These are phyloP conservation scores for Nigrospora oryzae DNA, from an alignment of 2,329 filamentous ascomycete species.

Conservation along the genomic window DNA sequence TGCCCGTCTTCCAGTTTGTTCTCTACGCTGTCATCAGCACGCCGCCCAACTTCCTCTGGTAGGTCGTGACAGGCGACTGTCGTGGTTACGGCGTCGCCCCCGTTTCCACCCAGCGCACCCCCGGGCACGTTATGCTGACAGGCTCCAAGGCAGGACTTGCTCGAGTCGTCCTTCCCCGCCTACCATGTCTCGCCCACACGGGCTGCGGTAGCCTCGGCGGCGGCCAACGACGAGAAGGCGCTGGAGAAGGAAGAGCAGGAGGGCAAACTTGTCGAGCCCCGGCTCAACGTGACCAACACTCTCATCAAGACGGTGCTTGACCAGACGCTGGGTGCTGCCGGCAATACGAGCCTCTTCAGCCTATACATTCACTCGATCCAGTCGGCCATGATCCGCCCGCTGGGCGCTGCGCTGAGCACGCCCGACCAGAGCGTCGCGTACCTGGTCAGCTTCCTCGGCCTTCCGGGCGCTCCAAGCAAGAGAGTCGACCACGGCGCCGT, in stretches of 20 bases:
- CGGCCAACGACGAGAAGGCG: slow-evolving; percentile 30
- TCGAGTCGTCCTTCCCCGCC: slow-evolving; percentile 69
- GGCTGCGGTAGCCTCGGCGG: slow-evolving; percentile 29
- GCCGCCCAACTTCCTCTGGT: slow-evolving; percentile 81
- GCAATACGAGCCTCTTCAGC: slow-evolving; percentile 53
- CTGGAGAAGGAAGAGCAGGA: slow-evolving; percentile 24
- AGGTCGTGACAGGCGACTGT: slow-evolving; percentile 12
- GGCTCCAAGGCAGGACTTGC: slow-evolving; percentile 58
- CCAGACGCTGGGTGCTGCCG: slow-evolving; percentile 55
- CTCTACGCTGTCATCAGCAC: slow-evolving; percentile 65
- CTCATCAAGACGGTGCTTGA: slow-evolving; percentile 59
- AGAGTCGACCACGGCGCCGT: slow-evolving; percentile 36
- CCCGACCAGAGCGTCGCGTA: slow-evolving; percentile 21
- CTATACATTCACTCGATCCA: slow-evolving; percentile 47
- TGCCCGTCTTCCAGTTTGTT: slow-evolving; percentile 68
- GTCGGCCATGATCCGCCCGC: slow-evolving; percentile 31
- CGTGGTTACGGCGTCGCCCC: too few relatives aligned
- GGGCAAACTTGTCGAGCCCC: slow-evolving; percentile 34
- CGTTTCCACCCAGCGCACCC: too few relatives aligned
- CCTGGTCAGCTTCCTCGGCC: slow-evolving; percentile 19
- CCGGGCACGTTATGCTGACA: slow-evolving; percentile 6
- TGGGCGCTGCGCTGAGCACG: slow-evolving; percentile 21
- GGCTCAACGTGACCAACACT: slow-evolving; percentile 55
- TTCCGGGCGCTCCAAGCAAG: slow-evolving; percentile 24
- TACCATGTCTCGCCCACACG: slow-evolving; percentile 36